These are phyloP conservation scores for Batkoa obscura DNA, from an alignment of 371 early-diverging fungal species.

Conservation along the genomic window DNA sequence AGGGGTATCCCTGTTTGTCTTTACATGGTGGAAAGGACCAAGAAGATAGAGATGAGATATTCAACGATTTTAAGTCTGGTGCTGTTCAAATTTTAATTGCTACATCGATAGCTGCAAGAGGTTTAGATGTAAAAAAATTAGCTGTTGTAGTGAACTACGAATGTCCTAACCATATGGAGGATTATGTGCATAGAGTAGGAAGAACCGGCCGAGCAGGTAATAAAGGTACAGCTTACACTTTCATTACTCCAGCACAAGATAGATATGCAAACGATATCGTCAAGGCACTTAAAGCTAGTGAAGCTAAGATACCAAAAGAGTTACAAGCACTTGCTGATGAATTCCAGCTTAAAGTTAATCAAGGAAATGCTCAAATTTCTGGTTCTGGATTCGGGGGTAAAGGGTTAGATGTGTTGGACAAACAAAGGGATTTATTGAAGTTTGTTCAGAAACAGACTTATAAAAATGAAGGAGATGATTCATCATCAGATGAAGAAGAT, in stretches of 20 bases:
- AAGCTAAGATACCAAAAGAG: slow-evolving; percentile 47
- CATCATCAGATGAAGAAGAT: slow-evolving; percentile 5
- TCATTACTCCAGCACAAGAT: slow-evolving; percentile 85
- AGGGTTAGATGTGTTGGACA: slow-evolving; percentile 85
- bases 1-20: slow-evolving; percentile 81
- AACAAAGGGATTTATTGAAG: slow-evolving; percentile 77
- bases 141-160: slow-evolving; percentile 96
- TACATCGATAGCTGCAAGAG: slow-evolving; percentile 99
- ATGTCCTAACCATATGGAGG: slow-evolving; percentile 96
- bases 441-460: slow-evolving; percentile 56
- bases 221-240: slow-evolving; percentile 91
- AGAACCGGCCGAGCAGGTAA: slow-evolving; percentile 97
- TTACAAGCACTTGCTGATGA: slow-evolving; percentile 56
- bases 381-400: slow-evolving; percentile 95
- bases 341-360: slow-evolving; percentile 73
- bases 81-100: slow-evolving; percentile 82
- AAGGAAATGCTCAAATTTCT: slow-evolving; percentile 62
- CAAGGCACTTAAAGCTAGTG: slow-evolving; percentile 68
- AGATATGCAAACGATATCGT: slow-evolving; percentile 83
- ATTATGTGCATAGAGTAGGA: slow-evolving; percentile 97
- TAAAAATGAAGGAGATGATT: slow-evolving; percentile 5
- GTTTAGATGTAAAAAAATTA: slow-evolving; percentile 93
- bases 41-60: slow-evolving; percentile 82
- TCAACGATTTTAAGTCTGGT: slow-evolving; percentile 83
- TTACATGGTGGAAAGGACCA: slow-evolving; percentile 97